Base-by-base conservation (phyloP, 768 basidiomycete genomes). In the Glaciozyma antarctica region DNA sequence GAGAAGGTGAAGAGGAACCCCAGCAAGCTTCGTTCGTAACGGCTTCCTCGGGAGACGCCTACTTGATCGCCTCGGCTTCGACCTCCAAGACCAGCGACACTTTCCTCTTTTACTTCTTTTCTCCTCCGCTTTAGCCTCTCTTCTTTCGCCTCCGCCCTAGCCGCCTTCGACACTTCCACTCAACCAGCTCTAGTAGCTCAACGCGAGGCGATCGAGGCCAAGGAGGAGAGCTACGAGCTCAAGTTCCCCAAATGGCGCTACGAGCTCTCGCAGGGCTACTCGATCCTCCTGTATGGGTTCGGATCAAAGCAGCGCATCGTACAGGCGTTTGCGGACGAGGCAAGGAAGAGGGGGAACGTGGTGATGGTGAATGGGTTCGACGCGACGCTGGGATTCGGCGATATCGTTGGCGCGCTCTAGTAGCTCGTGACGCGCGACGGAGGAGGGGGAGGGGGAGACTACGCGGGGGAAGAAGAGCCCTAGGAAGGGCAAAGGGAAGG, bases 181-280 rank as follows among this genome's bases (percentile, higher is more conserved):
- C 53, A 48, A 8, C 51, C 44, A 8, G 58, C 62, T 2, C 38
- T 60, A 54, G n/a, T 30, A 0, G 51, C 52, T 10, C 49, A 41
- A 5, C 48, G 53, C 21, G 58, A 59, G 5, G 21, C 54, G 8
- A 24, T 56, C 38, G 17, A 17, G 1, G 58, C 21, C 6, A 38
- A 58, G 19, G 17, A 58, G 26, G 52, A 44, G 43, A 22, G 41
- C 22, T 62, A 67, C 9, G 15, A 44, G 22, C 69, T 75, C 7
- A 77, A 83, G 22, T 85, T 87, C 72, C 77, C 80, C 28, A 82
- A 85, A 51, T 87, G 86, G 75, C 77, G 82, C 52, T 78, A 80
- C 66, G 90, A 97, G 76, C 80, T 97, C 30, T 78, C 80, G 3
- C 82, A 86, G 74, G 92, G 90, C 1, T 97, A 91, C 80, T 92